A percentile compares a stretch with the other conserved stretches of the same genome.
Conservation (phyloP, 257 asterid species). For the Marsdenia floribunda region DNA sequence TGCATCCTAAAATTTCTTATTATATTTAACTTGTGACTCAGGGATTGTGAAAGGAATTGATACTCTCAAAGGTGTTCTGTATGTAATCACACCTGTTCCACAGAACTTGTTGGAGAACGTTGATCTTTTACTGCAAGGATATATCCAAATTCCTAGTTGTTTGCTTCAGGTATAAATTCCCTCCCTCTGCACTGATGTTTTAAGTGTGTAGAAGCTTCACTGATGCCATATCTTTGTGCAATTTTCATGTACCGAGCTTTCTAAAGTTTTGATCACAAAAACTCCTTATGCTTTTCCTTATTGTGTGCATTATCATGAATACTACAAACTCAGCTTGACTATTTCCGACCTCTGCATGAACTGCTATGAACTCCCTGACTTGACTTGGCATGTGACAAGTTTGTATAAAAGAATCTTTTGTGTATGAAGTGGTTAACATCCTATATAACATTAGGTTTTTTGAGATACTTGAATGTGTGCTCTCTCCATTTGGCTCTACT, state of each 20-base stretch:
- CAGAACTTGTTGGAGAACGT: constrained; percentile 60
- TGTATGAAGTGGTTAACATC: background rate
- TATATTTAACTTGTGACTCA: constrained; percentile 25
- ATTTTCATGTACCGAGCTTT: background rate
- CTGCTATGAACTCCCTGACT: background rate
- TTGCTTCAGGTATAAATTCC: constrained; percentile 62
- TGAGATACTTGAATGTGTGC: background rate
- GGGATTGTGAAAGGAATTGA: constrained; percentile 90
- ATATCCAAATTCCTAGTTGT: constrained; percentile 62
- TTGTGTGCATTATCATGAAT: background rate
- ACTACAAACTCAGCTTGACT: background rate
- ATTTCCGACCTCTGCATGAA: background rate
- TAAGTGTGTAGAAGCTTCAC: background rate
- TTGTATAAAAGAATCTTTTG: background rate
- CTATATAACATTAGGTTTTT: background rate
- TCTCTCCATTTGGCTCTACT: background rate
- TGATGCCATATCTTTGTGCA: background rate
- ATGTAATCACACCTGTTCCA: constrained; percentile 81
- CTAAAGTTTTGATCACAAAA: background rate
- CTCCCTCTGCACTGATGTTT: background rate
- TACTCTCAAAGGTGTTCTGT: constrained; percentile 46
- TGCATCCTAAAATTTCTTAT: constrained; percentile 5
- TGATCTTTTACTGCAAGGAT: constrained; percentile 80
- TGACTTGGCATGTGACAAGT: background rate
- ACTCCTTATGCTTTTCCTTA: background rate